phyloP scores from a whole-genome alignment of 176 grass and related monocot species.

The Oryza coarctata region DNA sequence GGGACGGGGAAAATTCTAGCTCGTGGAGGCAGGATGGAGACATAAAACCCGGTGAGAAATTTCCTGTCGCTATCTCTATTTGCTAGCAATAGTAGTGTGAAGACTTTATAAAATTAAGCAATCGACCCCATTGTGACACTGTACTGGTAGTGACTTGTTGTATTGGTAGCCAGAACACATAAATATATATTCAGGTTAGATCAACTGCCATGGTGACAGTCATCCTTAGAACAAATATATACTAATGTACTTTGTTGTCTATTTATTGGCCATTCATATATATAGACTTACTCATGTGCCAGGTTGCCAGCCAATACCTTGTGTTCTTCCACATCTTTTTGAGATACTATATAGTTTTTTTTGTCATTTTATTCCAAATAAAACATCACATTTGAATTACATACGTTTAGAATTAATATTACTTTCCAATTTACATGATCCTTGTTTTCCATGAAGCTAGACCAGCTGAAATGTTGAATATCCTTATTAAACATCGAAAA shows the following conservation, averaged over 20 bases:
- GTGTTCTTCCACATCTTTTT: not conserved
- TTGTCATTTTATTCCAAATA: not conserved
- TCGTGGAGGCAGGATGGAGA: no score
- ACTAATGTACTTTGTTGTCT: no score
- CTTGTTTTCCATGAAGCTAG: no score
- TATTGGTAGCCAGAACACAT: not conserved
- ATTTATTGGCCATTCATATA: not conserved
- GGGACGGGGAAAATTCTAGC: no score
- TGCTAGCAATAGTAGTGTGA: not conserved
- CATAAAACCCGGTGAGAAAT: no score
- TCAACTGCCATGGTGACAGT: not conserved
- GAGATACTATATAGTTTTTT: no score
- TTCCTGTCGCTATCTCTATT: no score
- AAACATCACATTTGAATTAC: not conserved
- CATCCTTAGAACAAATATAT: not conserved
- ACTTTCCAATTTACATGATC: no score
- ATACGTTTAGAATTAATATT: no score
- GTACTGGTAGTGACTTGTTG: constrained; percentile 21
- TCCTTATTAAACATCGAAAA: not conserved
- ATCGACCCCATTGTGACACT: not conserved
- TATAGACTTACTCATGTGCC: not conserved
- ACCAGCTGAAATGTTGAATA: not conserved
- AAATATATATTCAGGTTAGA: not conserved
- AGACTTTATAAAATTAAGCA: not conserved
- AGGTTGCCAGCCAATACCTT: no score